Base-by-base conservation (phyloP, 176 grass and related monocot genomes). In the Paspalum vaginatum region DNA sequence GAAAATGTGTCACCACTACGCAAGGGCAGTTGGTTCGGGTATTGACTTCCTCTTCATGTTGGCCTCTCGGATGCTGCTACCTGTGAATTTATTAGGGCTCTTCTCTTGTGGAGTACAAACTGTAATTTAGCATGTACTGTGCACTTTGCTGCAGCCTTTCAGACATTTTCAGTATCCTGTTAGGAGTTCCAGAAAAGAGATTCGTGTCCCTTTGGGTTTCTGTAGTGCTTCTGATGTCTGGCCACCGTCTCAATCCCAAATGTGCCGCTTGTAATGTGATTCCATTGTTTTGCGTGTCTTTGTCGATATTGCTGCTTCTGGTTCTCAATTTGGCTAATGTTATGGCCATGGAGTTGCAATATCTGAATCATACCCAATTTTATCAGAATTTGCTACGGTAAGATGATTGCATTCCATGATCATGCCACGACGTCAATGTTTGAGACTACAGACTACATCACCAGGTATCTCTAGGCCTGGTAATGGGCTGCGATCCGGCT, bases 21-120 rank as follows among this genome's bases (percentile, higher is more conserved):
- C 95, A 93, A 95, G 88, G 95, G 90, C 70, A 44, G 90, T 87
- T 93, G 95, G 95, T 98, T 98, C 95, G 95, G 93, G 92, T 85
- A 98, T 98, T 98, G 95, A 98, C 95, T 98, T 98, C 69, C 77
- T 87, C 83, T 86, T 46, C 43, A 12, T 80, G 79, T 86, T 52
- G 53, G 81, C 67, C 79, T 87, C 81, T 81, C 65, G 72, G 77
- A 77, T 86, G 83, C 79, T 86, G 68, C 75, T 73, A 61, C 75
- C 65, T 44, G 16, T 61, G 71, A 38, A 57, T 61, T 89, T 83
- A 81, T 89, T 83, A 81, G 83, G 76, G n/a, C 75, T 79, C 63
- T 76, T 83, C 42, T 78, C 75, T 71, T 88, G 37, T 82, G 77
- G 52, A 73, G 81, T 88, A 77, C 48, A 86, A 89, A 59, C 42